phyloP scores from a whole-genome alignment of 352 stramenopile species.

The Globisporangium acanthophoron region DNA sequence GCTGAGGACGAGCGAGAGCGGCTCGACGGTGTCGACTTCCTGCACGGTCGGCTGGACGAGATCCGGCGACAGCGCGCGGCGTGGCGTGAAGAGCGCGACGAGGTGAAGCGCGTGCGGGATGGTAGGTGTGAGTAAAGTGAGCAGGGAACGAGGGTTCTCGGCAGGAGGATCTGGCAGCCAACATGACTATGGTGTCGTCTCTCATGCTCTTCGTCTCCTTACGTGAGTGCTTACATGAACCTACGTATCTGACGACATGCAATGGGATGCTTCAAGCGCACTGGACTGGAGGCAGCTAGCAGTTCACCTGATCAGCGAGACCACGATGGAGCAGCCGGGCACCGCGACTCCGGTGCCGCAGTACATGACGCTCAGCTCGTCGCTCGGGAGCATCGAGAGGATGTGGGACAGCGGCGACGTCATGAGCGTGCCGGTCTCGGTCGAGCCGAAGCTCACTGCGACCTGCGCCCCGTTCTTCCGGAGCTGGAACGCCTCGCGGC shows the following conservation, averaged over 20 bases:
- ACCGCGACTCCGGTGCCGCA: conserved; percentile 3
- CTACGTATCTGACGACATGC: too few species aligned
- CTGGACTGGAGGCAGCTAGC: not conserved
- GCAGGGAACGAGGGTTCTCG: not conserved
- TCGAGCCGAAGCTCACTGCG: conserved; percentile 1
- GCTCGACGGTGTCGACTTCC: not conserved
- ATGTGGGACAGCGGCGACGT: conserved; percentile 3
- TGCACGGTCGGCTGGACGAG: not conserved
- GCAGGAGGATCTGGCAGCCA: not conserved
- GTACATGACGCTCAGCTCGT: conserved; percentile 8
- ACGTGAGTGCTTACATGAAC: too few species aligned
- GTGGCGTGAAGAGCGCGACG: not conserved
- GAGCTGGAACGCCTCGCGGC: conserved; percentile 1
- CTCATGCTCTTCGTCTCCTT: not conserved
- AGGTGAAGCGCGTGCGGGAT: not conserved
- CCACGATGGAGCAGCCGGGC: conserved; percentile 6
- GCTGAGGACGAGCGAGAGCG: not conserved
- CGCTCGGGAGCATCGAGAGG: not conserved
- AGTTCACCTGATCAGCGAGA: conserved; percentile 23
- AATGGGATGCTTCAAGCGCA: too few species aligned
- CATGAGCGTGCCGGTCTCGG: not conserved
- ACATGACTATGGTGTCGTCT: not conserved
- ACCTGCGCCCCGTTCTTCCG: conserved; percentile 1
- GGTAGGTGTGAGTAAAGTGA: not conserved
- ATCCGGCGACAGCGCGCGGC: not conserved